Evolutionary conservation across 192 early-diverging fungal species (phyloP).

Genomic region (Entrophospora sp.): DNA sequence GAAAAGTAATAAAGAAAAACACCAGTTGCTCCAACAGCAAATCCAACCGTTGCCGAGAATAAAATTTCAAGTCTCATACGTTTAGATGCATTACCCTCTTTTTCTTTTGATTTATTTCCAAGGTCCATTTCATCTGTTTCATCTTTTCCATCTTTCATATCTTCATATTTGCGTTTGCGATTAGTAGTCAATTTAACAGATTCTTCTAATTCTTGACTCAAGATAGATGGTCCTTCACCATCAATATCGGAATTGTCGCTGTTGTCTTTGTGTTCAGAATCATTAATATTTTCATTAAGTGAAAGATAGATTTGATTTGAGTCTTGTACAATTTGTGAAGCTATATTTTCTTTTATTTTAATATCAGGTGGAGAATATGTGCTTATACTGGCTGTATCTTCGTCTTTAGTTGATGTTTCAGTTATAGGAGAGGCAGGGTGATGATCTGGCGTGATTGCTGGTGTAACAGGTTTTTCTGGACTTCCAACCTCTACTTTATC

Average conservation of each 20-base stretch:
- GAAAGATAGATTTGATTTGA: too few species aligned
- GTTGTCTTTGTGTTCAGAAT: background rate
- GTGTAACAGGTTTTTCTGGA: background rate
- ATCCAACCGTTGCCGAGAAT: too few species aligned
- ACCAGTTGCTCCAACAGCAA: too few species aligned
- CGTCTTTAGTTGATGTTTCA: background rate
- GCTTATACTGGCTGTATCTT: background rate
- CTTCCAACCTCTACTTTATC: background rate
- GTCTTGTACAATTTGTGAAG: too few species aligned
- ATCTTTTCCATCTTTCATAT: background rate
- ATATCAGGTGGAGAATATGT: too few species aligned
- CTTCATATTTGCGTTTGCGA: slow-evolving; percentile 3
- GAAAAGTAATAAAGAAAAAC: too few species aligned
- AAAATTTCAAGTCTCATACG: too few species aligned
- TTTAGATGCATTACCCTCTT: too few species aligned
- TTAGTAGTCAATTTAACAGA: too few species aligned
- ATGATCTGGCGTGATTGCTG: background rate
- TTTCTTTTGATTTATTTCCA: too few species aligned
- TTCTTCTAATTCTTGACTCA: background rate
- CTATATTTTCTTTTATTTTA: background rate
- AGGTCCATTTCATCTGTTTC: background rate
- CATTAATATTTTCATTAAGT: background rate
- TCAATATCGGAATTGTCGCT: background rate
- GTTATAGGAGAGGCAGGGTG: too few species aligned
- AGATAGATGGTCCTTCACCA: background rate